Evolutionary conservation across 441 rosid genomes (phyloP).

Genomic region (Gossypium gossypioides): DNA sequence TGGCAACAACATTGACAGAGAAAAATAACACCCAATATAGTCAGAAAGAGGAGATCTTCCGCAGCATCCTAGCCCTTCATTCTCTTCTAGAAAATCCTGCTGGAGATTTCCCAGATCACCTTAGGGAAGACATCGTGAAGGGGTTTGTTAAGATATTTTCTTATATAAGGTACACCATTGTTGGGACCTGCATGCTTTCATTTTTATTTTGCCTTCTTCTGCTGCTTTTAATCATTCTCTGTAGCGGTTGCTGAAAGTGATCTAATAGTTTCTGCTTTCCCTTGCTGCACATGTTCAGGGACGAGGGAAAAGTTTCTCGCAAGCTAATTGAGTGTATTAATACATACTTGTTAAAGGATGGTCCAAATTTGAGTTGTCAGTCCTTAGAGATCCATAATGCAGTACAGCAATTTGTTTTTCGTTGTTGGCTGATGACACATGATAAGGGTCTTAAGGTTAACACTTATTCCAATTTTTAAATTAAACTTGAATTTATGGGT

Average conservation of each 20-base stretch:
- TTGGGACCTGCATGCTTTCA: conserved; percentile 7
- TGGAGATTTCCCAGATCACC: conserved; percentile 69
- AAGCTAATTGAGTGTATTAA: conserved; percentile 88
- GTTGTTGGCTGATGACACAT: conserved; percentile 68
- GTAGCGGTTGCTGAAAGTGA: conserved; percentile 12
- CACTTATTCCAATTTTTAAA: conserved; percentile 3
- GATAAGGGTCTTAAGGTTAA: conserved; percentile 72
- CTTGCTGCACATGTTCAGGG: conserved; percentile 42
- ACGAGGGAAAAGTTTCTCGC: conserved; percentile 84
- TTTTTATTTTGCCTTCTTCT: conserved; percentile 2
- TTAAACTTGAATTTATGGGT: conserved; percentile 11
- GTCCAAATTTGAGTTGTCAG: conserved; percentile 66
- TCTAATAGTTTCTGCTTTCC: conserved; percentile 5
- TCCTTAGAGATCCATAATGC: conserved; percentile 67
- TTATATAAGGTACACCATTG: conserved; percentile 42
- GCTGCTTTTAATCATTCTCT: conserved; percentile 10
- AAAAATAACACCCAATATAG: conserved; percentile 37
- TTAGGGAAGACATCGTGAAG: conserved; percentile 53
- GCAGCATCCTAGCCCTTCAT: conserved; percentile 54
- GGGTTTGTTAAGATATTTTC: conserved; percentile 69
- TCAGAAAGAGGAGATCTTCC: conserved; percentile 74
- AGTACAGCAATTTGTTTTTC: conserved; percentile 49
- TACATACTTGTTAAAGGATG: conserved; percentile 68
- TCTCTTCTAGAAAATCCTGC: conserved; percentile 83
- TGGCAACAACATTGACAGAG: conserved; percentile 42